phyloP scores from a whole-genome alignment of 352 stramenopile species.

The Phytopythium litorale region DNA sequence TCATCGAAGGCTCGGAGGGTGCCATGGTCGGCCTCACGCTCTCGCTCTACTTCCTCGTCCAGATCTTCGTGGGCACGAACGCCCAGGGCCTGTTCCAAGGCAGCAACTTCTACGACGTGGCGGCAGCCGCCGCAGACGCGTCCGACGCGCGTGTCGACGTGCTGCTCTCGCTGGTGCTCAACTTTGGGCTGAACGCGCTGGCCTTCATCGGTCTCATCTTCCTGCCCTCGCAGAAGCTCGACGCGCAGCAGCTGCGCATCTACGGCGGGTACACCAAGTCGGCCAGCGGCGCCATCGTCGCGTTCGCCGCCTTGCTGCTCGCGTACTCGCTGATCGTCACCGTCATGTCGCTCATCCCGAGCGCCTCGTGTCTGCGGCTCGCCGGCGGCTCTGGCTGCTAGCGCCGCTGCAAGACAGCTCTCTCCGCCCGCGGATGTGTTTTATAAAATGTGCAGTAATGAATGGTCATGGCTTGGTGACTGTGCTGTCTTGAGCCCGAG shows the following conservation, averaged over 20 bases:
- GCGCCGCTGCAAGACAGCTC: background rate
- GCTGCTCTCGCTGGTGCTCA: conserved; percentile 27
- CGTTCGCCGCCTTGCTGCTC: conserved; percentile 33
- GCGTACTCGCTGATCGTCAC: conserved; percentile 40
- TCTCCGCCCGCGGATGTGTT: background rate
- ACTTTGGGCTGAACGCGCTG: conserved; percentile 42
- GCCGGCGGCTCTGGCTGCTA: conserved; percentile 35
- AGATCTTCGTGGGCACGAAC: conserved; percentile 41
- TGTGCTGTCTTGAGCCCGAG: too few species aligned
- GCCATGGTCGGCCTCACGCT: conserved; percentile 45
- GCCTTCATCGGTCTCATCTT: conserved; percentile 28
- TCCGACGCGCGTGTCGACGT: conserved; percentile 24
- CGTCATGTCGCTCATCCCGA: conserved; percentile 35
- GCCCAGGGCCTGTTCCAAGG: conserved; percentile 35
- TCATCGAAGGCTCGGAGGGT: conserved; percentile 52
- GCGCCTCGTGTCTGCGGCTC: conserved; percentile 25
- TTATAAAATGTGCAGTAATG: background rate
- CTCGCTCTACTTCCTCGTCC: conserved; percentile 51
- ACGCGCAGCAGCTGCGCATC: conserved; percentile 54
- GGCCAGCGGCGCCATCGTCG: conserved; percentile 33
- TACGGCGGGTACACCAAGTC: conserved; percentile 62
- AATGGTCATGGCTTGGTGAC: too few species aligned
- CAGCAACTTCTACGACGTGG: conserved; percentile 25
- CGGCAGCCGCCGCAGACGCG: conserved; percentile 22
- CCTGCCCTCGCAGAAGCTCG: conserved; percentile 51